phyloP scores from a whole-genome alignment of 2,329 filamentous ascomycete genomes.

The Cercospora nicotianae region DNA sequence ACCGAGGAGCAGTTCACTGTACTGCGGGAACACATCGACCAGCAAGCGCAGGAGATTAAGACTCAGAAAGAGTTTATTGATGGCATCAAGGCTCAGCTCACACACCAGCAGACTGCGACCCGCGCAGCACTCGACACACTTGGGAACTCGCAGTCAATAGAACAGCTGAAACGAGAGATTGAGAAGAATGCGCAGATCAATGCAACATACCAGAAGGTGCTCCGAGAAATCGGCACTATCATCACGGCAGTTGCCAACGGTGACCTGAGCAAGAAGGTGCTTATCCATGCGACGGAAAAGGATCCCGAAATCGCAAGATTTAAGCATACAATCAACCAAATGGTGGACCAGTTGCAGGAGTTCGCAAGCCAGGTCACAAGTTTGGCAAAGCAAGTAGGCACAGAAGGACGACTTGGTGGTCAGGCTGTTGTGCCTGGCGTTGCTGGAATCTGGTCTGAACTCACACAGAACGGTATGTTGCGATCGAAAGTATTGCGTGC shows the following conservation, averaged over 20 bases:
- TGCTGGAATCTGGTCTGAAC: slow-evolving; percentile 94
- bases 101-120: slow-evolving; percentile 81
- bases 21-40: slow-evolving; percentile 85
- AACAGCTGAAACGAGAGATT: slow-evolving; percentile 85
- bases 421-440: slow-evolving; percentile 93
- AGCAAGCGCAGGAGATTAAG: slow-evolving; percentile 88
- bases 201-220: slow-evolving; percentile 94
- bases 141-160: slow-evolving; percentile 85
- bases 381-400: slow-evolving; percentile 92
- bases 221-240: slow-evolving; percentile 95
- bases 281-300: slow-evolving; percentile 94
- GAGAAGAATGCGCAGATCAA: slow-evolving; percentile 98
- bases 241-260: slow-evolving; percentile 94
- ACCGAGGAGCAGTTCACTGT: slow-evolving; percentile 82
- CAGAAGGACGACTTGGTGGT: slow-evolving; percentile 88
- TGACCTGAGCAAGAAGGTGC: slow-evolving; percentile 93
- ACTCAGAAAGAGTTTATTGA: slow-evolving; percentile 83
- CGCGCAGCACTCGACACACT: slow-evolving; percentile 75
- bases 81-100: slow-evolving; percentile 79
- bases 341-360: slow-evolving; percentile 97
- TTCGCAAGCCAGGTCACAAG: slow-evolving; percentile 96
- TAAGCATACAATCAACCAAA: slow-evolving; percentile 97
- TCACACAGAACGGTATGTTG: slow-evolving; percentile 63
- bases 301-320: slow-evolving; percentile 97
- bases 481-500: not conserved